Percentiles rank a stretch among this genome's conserved stretches.
Conservation (phyloP, 2,329 filamentous ascomycete genomes). For the Triangularia verruculosa region DNA sequence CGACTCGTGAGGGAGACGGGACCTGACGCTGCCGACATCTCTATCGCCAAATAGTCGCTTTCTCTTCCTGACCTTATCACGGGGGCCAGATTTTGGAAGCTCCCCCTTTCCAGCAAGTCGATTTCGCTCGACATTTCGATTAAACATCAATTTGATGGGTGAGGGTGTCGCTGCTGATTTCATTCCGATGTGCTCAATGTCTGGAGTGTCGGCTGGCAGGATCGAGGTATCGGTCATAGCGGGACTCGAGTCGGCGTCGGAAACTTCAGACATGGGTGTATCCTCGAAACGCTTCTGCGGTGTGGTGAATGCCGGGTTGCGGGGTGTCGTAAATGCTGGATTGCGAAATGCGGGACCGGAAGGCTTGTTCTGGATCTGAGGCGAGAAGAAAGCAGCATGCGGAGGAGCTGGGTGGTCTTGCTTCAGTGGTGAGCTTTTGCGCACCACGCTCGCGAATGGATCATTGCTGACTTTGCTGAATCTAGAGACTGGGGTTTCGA, state of each 20-base stretch:
- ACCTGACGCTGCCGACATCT: slow-evolving; percentile 51
- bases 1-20: slow-evolving; percentile 44
- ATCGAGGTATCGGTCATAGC: slow-evolving; percentile 57
- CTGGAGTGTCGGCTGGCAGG: slow-evolving; percentile 49
- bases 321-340: slow-evolving; percentile 62
- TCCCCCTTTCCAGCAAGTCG: slow-evolving; percentile 62
- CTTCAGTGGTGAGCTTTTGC: slow-evolving; percentile 29
- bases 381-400: slow-evolving; percentile 46
- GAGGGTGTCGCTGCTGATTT: slow-evolving; percentile 42
- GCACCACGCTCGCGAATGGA: slow-evolving; percentile 27
- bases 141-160: slow-evolving; percentile 46
- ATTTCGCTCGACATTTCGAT: slow-evolving; percentile 38
- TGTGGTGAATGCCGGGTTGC: slow-evolving; percentile 63
- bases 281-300: slow-evolving; percentile 58
- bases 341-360: slow-evolving; percentile 57
- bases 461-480: slow-evolving; percentile 23
- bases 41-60: slow-evolving; percentile 51
- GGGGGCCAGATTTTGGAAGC: slow-evolving; percentile 50
- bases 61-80: slow-evolving; percentile 52
- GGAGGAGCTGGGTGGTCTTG: slow-evolving; percentile 41
- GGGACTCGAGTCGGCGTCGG: slow-evolving; percentile 59
- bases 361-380: slow-evolving; percentile 40
- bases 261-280: slow-evolving; percentile 52
- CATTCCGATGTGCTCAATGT: slow-evolving; percentile 47
- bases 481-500: slow-evolving; percentile 29